Base-by-base conservation (phyloP, 495 filamentous ascomycete species). In the Penicillium salamii region DNA sequence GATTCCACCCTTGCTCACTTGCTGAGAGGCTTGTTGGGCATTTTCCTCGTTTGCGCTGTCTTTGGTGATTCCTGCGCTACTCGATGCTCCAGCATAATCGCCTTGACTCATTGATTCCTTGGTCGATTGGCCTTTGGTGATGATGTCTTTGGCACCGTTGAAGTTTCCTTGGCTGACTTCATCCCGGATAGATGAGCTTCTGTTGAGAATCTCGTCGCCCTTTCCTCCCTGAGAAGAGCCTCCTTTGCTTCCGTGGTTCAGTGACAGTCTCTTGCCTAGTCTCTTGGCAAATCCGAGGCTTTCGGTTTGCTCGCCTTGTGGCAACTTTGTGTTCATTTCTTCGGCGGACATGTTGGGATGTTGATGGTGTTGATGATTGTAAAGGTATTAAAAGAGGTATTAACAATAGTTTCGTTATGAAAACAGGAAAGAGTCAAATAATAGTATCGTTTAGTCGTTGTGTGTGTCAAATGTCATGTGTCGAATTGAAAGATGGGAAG, bases 221-320 rank as follows among this genome's bases (percentile, higher is more conserved):
- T 45, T 54, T 9, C 46, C 43, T 49, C 39, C 46, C 31, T 57
- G 44, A 18, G 23, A 35, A 15, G 48, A 21, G 1, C 28, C 46
- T 11, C 39, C 50, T 32, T 46, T 46, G 37, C 40, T 50, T 40
- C 52, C 37, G 13, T 18, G 17, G 23, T 21, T n/a, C 7, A 43
- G 7, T 9, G 55, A 62, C n/a, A 62, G 29, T 37, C 45, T 56
- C 37, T 55, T 50, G 52, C 57, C 50, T 11, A 63, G 28, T 37
- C 40, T 55, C 40, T 53, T 54, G 2, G 50, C 46, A 46, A 63
- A 46, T 17, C 60, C 57, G 24, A 55, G 41, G 8, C 50, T 54
- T 17, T 60, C 49, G n/a, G 35, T 29, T 11, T 63, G 40, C 24
- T 61, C 54, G 28, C 42, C 23, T 14, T 62, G 7, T 53, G 18